Conservation (phyloP, 495 filamentous ascomycete species). For the Amniculicola lignicola region DNA sequence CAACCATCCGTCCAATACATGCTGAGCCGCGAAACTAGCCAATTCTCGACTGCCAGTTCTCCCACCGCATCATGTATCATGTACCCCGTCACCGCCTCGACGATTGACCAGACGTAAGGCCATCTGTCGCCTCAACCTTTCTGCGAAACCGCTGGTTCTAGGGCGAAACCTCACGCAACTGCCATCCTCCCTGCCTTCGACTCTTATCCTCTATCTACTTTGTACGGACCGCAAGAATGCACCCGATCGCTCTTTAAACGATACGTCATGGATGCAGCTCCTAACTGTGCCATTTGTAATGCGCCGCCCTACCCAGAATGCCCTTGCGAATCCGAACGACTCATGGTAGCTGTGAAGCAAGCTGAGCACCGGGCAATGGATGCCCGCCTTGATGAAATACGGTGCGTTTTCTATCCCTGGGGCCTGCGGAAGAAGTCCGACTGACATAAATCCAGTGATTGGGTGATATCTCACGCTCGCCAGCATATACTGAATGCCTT, state of each 20-base stretch:
- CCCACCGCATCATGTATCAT: constrained; percentile 34
- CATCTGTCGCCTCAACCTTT: constrained; percentile 10
- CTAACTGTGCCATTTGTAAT: constrained; percentile 69
- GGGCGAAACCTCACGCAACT: constrained; percentile 5
- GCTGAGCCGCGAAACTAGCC: constrained; percentile 20
- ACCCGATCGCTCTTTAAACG: constrained; percentile 3
- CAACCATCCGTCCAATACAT: constrained; percentile 23
- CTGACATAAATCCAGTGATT: constrained; percentile 48
- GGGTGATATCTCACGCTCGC: constrained; percentile 68
- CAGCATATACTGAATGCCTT: constrained; percentile 69
- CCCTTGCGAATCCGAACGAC: constrained; percentile 66
- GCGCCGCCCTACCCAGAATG: constrained; percentile 55
- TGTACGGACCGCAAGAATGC: constrained; percentile 12
- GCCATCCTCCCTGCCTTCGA: background rate
- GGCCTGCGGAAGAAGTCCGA: constrained; percentile 3
- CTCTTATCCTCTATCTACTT: background rate
- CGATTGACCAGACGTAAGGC: constrained; percentile 9
- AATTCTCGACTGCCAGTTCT: constrained; percentile 1
- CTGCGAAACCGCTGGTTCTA: constrained; percentile 12
- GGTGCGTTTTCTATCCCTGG: constrained; percentile 44
- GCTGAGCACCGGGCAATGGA: constrained; percentile 64
- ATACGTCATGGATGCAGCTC: constrained; percentile 38
- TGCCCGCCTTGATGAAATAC: constrained; percentile 59
- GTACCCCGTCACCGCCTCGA: constrained; percentile 33
- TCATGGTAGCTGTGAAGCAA: constrained; percentile 63